These are phyloP conservation scores for Mortierella sp. DNA, from an alignment of 371 early-diverging fungal species.

Conservation along the genomic window DNA sequence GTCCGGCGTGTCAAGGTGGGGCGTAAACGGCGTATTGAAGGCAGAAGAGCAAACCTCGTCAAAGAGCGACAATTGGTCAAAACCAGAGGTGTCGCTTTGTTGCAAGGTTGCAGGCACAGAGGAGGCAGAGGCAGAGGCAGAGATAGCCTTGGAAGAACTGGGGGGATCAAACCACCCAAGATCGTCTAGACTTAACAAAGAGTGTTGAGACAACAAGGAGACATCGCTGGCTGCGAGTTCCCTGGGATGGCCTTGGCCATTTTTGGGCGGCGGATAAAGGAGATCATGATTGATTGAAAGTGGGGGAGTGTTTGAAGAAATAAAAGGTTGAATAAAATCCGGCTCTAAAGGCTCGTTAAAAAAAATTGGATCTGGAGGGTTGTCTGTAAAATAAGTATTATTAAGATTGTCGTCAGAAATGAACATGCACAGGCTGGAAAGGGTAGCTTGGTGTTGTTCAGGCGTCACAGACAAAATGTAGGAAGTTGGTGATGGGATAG, in stretches of 20 bases:
- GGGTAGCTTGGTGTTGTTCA: slow-evolving; percentile 34
- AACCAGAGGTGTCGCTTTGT: slow-evolving; percentile 38
- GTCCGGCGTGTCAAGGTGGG: slow-evolving; percentile 58
- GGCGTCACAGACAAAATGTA: slow-evolving; percentile 24
- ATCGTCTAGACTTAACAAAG: slow-evolving; percentile 36
- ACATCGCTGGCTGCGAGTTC: slow-evolving; percentile 7
- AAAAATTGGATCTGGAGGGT: slow-evolving; percentile 31
- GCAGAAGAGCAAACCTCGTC: slow-evolving; percentile 52
- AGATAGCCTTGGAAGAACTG: slow-evolving; percentile 21
- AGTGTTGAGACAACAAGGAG: slow-evolving; percentile 29
- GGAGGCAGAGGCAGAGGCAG: slow-evolving; percentile 40
- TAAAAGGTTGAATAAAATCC: slow-evolving; percentile 32
- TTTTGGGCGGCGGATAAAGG: slow-evolving; percentile 18
- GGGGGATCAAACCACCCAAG: slow-evolving; percentile 33
- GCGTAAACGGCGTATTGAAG: slow-evolving; percentile 43
- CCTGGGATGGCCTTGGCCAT: slow-evolving; percentile 13
- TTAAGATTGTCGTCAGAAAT: slow-evolving; percentile 44
- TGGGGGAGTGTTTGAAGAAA: slow-evolving; percentile 9
- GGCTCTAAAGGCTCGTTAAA: slow-evolving; percentile 20
- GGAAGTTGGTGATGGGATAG: neutral
- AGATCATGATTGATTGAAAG: slow-evolving; percentile 17
- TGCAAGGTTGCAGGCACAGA: slow-evolving; percentile 24
- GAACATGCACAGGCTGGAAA: slow-evolving; percentile 48
- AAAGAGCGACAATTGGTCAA: slow-evolving; percentile 54
- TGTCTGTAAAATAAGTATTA: slow-evolving; percentile 34